Conservation (phyloP, 768 basidiomycete species). For the Clavaria fumosa region DNA sequence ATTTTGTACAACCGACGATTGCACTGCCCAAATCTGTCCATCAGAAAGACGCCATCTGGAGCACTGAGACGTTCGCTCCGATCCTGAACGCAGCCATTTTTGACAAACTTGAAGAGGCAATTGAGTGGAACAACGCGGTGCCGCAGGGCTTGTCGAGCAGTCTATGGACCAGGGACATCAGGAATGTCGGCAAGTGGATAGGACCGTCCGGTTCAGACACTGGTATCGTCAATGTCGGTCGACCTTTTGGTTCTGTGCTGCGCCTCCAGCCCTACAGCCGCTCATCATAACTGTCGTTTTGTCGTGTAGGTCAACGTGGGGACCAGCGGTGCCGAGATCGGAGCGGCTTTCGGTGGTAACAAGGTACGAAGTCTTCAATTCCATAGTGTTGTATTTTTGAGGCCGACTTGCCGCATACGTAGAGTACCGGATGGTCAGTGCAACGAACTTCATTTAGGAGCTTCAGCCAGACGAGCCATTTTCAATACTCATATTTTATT, state of each 20-base stretch:
- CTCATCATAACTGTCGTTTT: conserved; percentile 19
- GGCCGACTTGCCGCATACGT: too few relatives aligned
- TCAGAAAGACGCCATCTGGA: conserved; percentile 47
- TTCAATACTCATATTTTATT: conserved; percentile 1
- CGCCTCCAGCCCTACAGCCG: too few relatives aligned
- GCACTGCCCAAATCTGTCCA: conserved; percentile 48
- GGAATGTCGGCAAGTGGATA: conserved; percentile 83
- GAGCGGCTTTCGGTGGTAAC: conserved; percentile 88
- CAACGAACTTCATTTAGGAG: conserved; percentile 79
- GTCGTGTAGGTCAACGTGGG: conserved; percentile 36
- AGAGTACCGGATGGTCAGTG: too few relatives aligned
- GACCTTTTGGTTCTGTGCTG: too few relatives aligned
- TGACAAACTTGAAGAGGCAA: conserved; percentile 74
- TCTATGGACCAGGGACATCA: conserved; percentile 76
- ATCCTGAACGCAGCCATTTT: conserved; percentile 77
- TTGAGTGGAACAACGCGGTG: conserved; percentile 81
- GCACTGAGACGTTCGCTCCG: conserved; percentile 77
- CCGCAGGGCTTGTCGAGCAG: conserved; percentile 81
- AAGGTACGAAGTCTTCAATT: conserved; percentile 40
- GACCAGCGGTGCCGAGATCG: conserved; percentile 45
- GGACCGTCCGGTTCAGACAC: conserved; percentile 80
- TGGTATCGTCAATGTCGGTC: conserved; percentile 78
- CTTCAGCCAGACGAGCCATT: conserved; percentile 13
- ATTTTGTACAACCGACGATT: conserved; percentile 84
- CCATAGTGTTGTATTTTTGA: conserved; percentile 10